Percentiles rank a stretch among this genome's conserved stretches.
Evolutionary conservation across 768 basidiomycete genomes (phyloP).

Genomic region (Agaricus bisporus): DNA sequence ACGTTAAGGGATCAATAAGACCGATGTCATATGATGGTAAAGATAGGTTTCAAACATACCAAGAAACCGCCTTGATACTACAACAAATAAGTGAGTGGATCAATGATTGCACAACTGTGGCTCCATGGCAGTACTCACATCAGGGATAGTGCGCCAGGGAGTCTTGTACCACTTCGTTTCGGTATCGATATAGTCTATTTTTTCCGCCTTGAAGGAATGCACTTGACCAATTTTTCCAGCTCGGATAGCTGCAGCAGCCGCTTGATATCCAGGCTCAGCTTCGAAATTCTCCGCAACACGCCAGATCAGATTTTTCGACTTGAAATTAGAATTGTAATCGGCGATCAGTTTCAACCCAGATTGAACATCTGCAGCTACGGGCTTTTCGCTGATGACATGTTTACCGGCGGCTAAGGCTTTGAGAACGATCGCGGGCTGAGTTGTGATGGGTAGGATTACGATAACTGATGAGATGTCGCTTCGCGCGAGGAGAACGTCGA

Average conservation of each 20-base stretch:
- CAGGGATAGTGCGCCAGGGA: constrained; percentile 77
- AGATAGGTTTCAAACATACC: constrained; percentile 33
- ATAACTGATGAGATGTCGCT: constrained; percentile 69
- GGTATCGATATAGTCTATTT: constrained; percentile 48
- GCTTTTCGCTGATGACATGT: constrained; percentile 88
- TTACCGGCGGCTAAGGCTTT: constrained; percentile 70
- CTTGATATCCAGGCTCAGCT: constrained; percentile 52
- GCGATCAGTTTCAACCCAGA: constrained; percentile 59
- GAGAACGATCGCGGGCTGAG: constrained; percentile 63
- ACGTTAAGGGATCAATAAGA: neutral
- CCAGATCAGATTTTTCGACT: constrained; percentile 68
- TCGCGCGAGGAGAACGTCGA: constrained; percentile 63
- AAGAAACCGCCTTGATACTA: constrained; percentile 81
- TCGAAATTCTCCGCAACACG: constrained; percentile 77
- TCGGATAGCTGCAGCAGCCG: constrained; percentile 41
- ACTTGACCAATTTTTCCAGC: constrained; percentile 69
- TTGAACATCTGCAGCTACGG: constrained; percentile 67
- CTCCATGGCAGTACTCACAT: constrained; percentile 38
- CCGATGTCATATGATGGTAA: neutral
- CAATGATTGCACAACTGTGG: constrained; percentile 8
- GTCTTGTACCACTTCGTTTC: constrained; percentile 76
- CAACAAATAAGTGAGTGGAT: constrained; percentile 2
- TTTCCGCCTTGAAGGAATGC: constrained; percentile 54
- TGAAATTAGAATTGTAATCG: constrained; percentile 58
- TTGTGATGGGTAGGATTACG: constrained; percentile 70